Base-by-base conservation (phyloP, 257 asterid genomes). In the Galeopsis tetrahit region DNA sequence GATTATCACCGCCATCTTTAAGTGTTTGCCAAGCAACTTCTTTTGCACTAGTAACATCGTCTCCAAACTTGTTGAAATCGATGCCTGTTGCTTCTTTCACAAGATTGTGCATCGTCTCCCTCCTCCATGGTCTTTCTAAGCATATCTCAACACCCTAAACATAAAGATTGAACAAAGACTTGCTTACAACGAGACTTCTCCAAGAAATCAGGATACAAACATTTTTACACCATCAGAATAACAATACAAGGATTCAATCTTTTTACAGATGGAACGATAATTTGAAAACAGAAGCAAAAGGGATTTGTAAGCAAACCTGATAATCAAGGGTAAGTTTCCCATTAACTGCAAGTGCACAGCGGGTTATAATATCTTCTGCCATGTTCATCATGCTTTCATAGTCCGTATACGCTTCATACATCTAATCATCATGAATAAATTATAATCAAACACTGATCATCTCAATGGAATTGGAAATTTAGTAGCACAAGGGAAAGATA, bases 351-450 rank as follows among this genome's bases (percentile, higher is more conserved):
- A 88, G 89, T 75, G 98, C 92, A 84, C 96, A 92, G 40, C 79
- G 82, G n/a, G 94, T 90, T 38, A 92, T 79, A 33, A 92, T 90
- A 59, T 92, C 96, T 82, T 95, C 98, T 7, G 99, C 82, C 96
- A 92, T 82, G 81, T 92, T 83, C 96, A 95, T 92, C 99, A 95
- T 92, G 84, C 92, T 90, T 81, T 88, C 92, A 61, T 95, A 95
- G 85, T 92, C 98, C 61, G 98, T 81, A 83, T 95, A 95, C 64
- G 99, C 99, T 84, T 95, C 99, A 71, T 95, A 95, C 85, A 95
- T 92, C 98, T 95, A 81, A 64, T 34, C 15, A 62, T 43, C 67
- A 81, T 15, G 66, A 44, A 69, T 68, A 80, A 73, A 35, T 40
- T 17, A 63, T 35, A 48, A 62, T 5, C 38, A 59, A 68, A 69